Evolutionary conservation across 129 eudicot species (phyloP).

Genomic region (Sambucus nigra): DNA sequence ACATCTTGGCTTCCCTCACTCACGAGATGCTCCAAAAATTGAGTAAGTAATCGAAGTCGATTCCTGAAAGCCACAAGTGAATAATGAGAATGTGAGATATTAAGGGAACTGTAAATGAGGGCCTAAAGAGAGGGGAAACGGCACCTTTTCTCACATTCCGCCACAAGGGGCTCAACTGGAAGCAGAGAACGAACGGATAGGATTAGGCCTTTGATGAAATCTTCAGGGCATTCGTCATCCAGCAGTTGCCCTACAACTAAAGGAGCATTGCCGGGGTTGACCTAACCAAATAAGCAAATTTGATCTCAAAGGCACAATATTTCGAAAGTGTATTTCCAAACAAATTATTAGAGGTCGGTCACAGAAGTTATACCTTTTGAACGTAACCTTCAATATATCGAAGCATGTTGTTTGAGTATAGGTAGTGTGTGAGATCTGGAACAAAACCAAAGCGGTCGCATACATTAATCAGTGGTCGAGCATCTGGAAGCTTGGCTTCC

Average conservation of each 20-base stretch:
- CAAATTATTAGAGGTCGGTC: not conserved
- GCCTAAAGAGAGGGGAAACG: not conserved
- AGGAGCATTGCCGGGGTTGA: conserved; percentile 98
- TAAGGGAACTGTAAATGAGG: conserved; percentile 4
- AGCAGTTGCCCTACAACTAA: conserved; percentile 96
- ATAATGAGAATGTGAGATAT: conserved; percentile 16
- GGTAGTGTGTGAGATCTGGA: conserved; percentile 93
- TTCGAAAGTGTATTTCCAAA: not conserved
- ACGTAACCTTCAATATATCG: conserved; percentile 99
- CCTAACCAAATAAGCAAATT: conserved; percentile 33
- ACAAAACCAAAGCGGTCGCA: conserved; percentile 96
- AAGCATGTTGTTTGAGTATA: conserved; percentile 89
- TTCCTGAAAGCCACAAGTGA: conserved; percentile 53
- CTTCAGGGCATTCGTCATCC: conserved; percentile 99
- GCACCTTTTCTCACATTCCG: conserved; percentile 96
- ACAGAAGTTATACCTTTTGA: conserved; percentile 60
- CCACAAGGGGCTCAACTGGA: conserved; percentile 99
- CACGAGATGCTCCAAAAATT: conserved; percentile 96
- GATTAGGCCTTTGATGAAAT: conserved; percentile 94
- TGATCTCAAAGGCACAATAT: conserved; percentile 1
- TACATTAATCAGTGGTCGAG: conserved; percentile 89
- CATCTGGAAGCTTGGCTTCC: conserved; percentile 99
- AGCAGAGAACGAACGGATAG: conserved; percentile 94
- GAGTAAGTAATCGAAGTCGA: conserved; percentile 88
- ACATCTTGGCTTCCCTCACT: conserved; percentile 99